Conservation (phyloP, 352 stramenopile genomes). For the Globisporangium cylindrosporum region DNA sequence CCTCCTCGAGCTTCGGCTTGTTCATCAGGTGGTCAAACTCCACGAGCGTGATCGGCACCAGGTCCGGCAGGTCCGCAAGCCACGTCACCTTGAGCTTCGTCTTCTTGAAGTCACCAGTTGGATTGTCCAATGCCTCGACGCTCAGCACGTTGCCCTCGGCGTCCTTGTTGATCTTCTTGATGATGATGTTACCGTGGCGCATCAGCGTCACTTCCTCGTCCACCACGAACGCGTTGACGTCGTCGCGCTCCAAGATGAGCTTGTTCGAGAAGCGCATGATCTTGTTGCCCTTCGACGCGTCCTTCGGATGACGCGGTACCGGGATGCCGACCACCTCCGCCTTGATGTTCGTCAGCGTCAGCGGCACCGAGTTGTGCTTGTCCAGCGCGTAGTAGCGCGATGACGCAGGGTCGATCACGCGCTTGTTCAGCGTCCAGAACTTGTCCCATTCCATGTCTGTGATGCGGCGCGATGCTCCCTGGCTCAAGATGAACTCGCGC, state of each 20-base stretch:
- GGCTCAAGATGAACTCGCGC: constrained; percentile 96
- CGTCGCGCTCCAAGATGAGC: constrained; percentile 94
- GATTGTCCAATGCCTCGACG: constrained; percentile 75
- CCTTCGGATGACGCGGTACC: constrained; percentile 77
- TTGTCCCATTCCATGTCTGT: constrained; percentile 99
- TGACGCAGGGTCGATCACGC: constrained; percentile 94
- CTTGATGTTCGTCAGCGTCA: constrained; percentile 86
- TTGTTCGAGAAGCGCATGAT: constrained; percentile 87
- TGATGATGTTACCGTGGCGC: constrained; percentile 93
- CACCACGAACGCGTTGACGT: constrained; percentile 92
- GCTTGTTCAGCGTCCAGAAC: constrained; percentile 99
- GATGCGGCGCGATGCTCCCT: constrained; percentile 95
- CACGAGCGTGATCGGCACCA: constrained; percentile 89
- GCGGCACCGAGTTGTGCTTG: constrained; percentile 76
- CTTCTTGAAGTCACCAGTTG: constrained; percentile 92
- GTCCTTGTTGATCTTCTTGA: constrained; percentile 71
- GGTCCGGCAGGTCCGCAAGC: constrained; percentile 89
- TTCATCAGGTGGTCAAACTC: constrained; percentile 99
- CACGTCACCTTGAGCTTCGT: constrained; percentile 97
- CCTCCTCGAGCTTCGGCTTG: constrained; percentile 98
- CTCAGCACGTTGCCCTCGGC: constrained; percentile 45
- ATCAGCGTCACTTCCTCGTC: constrained; percentile 98
- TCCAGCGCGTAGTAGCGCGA: constrained; percentile 97
- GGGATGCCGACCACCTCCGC: constrained; percentile 60
- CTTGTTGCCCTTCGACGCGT: constrained; percentile 76